Percentiles rank a stretch among this genome's conserved stretches.
phyloP scores from a whole-genome alignment of 257 asterid species.

The Solanum corneliomulleri region DNA sequence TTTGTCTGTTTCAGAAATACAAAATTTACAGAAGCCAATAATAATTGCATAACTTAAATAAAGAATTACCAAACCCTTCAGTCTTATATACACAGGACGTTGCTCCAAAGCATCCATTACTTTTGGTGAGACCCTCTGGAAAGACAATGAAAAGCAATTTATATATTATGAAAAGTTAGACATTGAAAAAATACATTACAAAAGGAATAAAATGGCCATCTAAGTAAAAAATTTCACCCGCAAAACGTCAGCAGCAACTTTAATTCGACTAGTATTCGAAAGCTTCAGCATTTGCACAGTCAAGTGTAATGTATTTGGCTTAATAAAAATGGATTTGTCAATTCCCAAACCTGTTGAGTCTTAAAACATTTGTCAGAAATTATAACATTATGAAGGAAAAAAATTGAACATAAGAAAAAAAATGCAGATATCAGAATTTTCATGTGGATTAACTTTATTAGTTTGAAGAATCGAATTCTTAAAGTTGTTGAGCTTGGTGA shows the following conservation, averaged over 20 bases:
- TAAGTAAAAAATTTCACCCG: conserved; percentile 31
- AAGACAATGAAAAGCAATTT: not conserved
- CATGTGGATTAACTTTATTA: conserved; percentile 5
- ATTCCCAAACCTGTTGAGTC: conserved; percentile 51
- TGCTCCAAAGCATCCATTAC: conserved; percentile 65
- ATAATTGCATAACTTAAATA: conserved; percentile 3
- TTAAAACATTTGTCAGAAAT: not conserved
- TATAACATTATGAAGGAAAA: not conserved
- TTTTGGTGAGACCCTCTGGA: conserved; percentile 55
- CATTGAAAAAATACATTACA: not conserved
- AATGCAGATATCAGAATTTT: not conserved
- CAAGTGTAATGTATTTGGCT: conserved; percentile 78
- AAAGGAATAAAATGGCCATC: not conserved
- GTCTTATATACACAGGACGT: conserved; percentile 55
- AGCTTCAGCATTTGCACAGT: conserved; percentile 92
- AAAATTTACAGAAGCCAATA: not conserved
- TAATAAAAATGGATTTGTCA: conserved; percentile 71
- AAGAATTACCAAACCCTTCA: conserved; percentile 72
- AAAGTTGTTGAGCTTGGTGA: conserved; percentile 56
- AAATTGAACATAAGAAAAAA: not conserved
- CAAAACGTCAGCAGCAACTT: conserved; percentile 68
- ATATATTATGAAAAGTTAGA: not conserved
- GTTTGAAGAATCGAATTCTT: conserved; percentile 53
- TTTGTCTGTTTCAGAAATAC: not conserved
- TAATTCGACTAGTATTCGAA: conserved; percentile 68